Base-by-base conservation (phyloP, 208 protist species). In the Acanthamoeba royreba region DNA sequence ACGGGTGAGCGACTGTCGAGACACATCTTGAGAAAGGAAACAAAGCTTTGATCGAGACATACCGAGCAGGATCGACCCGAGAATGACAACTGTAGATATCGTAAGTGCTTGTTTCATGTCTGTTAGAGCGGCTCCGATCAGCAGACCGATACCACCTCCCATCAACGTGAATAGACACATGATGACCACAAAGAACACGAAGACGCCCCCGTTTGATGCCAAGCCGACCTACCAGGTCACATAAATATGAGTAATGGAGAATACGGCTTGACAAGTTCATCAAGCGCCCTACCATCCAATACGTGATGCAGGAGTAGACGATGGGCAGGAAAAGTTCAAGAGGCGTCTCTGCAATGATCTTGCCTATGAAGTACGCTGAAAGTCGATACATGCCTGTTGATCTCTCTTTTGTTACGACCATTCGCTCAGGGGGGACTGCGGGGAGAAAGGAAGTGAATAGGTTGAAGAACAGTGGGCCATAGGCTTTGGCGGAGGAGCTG, bases 171-270 rank as follows among this genome's bases (percentile, higher is more conserved):
- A 92, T 11, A 92, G 40, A 40, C 52, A 92, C 9, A 74, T 49
- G 55, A 95, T 47, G 4, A 81, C 13, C 11, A 52, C 17, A 61
- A 94, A 85, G 53, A 95, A 47, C 22, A 95, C 46, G 43, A 93
- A 92, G 15, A 22, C 17, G 42, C 46, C 35, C 5, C 33, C 52
- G 42, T 74, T 38, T 4, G 38, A 4, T 11, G 86, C 35, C 15
- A 92, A 31, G 38, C 33, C 33, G 33, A 42, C 63, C 63, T 77
- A 66, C 33, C 11, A 66, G 55, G 33, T 28, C 19, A 66, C 4
- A 66, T 25, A 5, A 66, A 25, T 69, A 28, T 8, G 9, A 13
- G 7, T 69, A 38, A 31, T 15, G 7, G 11, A 28, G 9, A 8
- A 25, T 15, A 28, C 19, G 25, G 58, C 25, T 69, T 69, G 58